Conservation (phyloP, 1,284 basidiomycete genomes). For the Marasmius sp. region DNA sequence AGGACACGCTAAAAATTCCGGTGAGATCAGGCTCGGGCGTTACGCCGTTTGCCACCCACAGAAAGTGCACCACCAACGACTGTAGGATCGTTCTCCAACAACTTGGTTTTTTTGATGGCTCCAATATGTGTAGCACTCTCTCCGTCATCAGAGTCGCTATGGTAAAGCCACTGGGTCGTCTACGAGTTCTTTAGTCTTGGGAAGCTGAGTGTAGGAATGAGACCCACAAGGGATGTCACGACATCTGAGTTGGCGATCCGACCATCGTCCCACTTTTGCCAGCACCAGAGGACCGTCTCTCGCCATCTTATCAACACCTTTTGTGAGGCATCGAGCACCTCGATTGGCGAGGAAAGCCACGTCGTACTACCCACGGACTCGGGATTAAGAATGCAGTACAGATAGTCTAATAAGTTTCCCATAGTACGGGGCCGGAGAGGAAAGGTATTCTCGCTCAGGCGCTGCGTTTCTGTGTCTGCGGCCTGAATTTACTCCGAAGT, state of each 20-base stretch:
- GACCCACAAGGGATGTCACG: conserved; percentile 48
- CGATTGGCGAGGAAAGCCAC: conserved; percentile 23
- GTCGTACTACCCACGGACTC: conserved; percentile 11
- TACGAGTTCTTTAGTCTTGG: conserved; percentile 20
- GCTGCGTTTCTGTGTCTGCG: conserved; percentile 13
- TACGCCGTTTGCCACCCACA: neutral
- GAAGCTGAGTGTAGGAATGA: neutral
- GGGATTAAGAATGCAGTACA: conserved; percentile 39
- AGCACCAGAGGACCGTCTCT: conserved; percentile 55
- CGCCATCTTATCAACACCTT: conserved; percentile 54
- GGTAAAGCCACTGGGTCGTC: conserved; percentile 54
- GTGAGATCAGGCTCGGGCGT: too few relatives aligned
- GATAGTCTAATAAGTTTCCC: conserved; percentile 41
- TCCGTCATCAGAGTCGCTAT: conserved; percentile 24
- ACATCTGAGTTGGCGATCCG: conserved; percentile 47
- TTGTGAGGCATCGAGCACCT: conserved; percentile 42
- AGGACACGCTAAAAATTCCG: neutral
- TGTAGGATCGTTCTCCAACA: conserved; percentile 11
- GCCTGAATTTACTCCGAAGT: conserved; percentile 7
- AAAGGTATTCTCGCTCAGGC: neutral
- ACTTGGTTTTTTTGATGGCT: neutral
- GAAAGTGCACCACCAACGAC: neutral
- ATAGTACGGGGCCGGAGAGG: conserved; percentile 49
- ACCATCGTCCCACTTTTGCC: conserved; percentile 61
- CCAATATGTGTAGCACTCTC: neutral